phyloP scores from a whole-genome alignment of 495 filamentous ascomycete species.

The Aspergillus leporis region DNA sequence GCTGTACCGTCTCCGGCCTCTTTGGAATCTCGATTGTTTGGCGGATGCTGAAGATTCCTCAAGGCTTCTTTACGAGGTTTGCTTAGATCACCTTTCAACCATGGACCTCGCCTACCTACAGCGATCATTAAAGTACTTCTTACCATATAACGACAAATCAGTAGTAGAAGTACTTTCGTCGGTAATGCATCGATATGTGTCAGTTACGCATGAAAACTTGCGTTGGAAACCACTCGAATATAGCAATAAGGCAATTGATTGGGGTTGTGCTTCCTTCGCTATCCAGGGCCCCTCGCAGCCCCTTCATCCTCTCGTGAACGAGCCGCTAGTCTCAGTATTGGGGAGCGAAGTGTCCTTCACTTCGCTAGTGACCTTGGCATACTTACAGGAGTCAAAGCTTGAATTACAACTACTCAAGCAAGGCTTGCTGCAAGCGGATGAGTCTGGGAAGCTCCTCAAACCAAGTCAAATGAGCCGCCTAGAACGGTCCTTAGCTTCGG shows the following conservation, averaged over 20 bases:
- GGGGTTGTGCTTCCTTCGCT: conserved; percentile 30
- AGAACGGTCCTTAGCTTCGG: conserved; percentile 64
- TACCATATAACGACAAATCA: conserved; percentile 22
- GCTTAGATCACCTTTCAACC: conserved; percentile 57
- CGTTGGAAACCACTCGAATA: conserved; percentile 35
- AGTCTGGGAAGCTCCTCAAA: conserved; percentile 45
- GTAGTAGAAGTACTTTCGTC: conserved; percentile 17
- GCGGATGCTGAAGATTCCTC: conserved; percentile 17
- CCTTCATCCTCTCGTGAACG: conserved; percentile 47
- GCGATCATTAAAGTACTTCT: conserved; percentile 31
- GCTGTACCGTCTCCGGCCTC: conserved; percentile 50
- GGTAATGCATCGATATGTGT: conserved; percentile 34
- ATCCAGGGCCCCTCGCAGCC: conserved; percentile 36
- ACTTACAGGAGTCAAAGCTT: conserved; percentile 41
- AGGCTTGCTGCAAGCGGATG: conserved; percentile 35
- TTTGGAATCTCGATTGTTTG: conserved; percentile 38
- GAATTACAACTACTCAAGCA: conserved; percentile 41
- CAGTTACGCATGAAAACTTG: conserved; percentile 40
- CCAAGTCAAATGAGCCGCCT: conserved; percentile 66
- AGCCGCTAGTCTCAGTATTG: conserved; percentile 38
- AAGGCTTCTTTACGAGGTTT: conserved; percentile 35
- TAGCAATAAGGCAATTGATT: conserved; percentile 26
- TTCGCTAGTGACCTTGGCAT: conserved; percentile 32
- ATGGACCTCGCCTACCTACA: conserved; percentile 48
- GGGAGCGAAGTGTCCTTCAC: conserved; percentile 25